A percentile compares a stretch with the other conserved stretches of the same genome.
These are phyloP conservation scores for Fusarium pilosicola DNA, from an alignment of 2,329 filamentous ascomycete genomes.

Conservation along the genomic window DNA sequence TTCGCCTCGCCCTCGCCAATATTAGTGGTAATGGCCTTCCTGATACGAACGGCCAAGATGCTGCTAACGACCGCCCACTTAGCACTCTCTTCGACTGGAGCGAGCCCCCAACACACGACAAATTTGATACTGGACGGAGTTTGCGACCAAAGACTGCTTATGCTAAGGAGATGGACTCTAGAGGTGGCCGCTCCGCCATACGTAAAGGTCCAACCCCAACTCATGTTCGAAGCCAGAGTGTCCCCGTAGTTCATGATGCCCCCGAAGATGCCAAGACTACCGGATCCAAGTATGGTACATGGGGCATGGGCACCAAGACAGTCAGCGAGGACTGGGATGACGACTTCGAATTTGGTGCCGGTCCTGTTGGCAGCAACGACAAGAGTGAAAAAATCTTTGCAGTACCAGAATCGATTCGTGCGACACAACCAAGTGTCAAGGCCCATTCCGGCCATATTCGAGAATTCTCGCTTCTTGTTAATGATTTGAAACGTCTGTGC, in stretches of 20 bases:
- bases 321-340: conserved; percentile 91
- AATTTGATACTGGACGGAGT: conserved; percentile 66
- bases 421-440: conserved; percentile 82
- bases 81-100: conserved; percentile 85
- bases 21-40: conserved; percentile 60
- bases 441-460: conserved; percentile 86
- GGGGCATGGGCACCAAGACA: conserved; percentile 81
- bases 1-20: conserved; percentile 63
- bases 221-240: conserved; percentile 83
- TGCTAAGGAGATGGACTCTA: conserved; percentile 74
- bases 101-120: conserved; percentile 71
- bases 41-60: conserved; percentile 43
- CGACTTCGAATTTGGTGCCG: conserved; percentile 79
- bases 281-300: conserved; percentile 80
- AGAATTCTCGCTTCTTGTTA: conserved; percentile 82
- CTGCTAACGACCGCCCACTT: conserved; percentile 58
- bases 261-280: conserved; percentile 64
- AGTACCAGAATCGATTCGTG: conserved; percentile 80
- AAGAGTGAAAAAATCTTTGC: conserved; percentile 50
- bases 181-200: conserved; percentile 74
- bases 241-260: conserved; percentile 75
- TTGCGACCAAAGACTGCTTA: conserved; percentile 79
- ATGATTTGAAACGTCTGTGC: conserved; percentile 82
- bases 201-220: conserved; percentile 75
- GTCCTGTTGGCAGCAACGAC: conserved; percentile 52